Conservation (phyloP, 2,329 filamentous ascomycete genomes). For the Fusarium nelsonii region DNA sequence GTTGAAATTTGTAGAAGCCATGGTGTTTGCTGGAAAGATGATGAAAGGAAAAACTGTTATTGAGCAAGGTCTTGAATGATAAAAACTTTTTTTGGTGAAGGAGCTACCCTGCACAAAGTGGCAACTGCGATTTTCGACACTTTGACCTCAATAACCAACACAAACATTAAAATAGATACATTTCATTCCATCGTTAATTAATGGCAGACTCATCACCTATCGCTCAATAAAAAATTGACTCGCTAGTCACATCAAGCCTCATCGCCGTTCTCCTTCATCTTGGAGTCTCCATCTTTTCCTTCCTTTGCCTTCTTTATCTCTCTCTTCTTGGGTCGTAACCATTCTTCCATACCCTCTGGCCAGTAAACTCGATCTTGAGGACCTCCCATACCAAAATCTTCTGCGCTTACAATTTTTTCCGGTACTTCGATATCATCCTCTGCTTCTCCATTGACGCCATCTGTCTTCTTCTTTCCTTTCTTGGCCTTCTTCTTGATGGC, state of each 20-base stretch:
- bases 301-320: slow-evolving; percentile 63
- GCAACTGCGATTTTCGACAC: not conserved
- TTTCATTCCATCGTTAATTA: not conserved
- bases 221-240: not conserved
- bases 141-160: not conserved
- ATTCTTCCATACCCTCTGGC: slow-evolving; percentile 90
- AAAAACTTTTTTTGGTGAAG: slow-evolving; percentile 32
- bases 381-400: slow-evolving; percentile 89
- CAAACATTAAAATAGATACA: not conserved
- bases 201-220: not conserved
- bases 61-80: slow-evolving; percentile 4
- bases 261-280: slow-evolving; percentile 39
- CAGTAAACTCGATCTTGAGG: slow-evolving; percentile 86
- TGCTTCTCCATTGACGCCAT: slow-evolving; percentile 50
- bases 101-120: slow-evolving; percentile 17
- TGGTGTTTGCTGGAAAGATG: slow-evolving; percentile 4
- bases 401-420: slow-evolving; percentile 66
- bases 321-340: slow-evolving; percentile 84
- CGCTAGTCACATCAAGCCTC: not conserved
- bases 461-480: slow-evolving; percentile 54
- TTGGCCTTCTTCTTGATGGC: slow-evolving; percentile 57
- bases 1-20: slow-evolving; percentile 54
- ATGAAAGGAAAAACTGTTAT: not conserved
- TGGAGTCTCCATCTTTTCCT: slow-evolving; percentile 49
- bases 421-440: slow-evolving; percentile 56